Conservation (phyloP, 139 green algal species). For the Coelastrella sp. region DNA sequence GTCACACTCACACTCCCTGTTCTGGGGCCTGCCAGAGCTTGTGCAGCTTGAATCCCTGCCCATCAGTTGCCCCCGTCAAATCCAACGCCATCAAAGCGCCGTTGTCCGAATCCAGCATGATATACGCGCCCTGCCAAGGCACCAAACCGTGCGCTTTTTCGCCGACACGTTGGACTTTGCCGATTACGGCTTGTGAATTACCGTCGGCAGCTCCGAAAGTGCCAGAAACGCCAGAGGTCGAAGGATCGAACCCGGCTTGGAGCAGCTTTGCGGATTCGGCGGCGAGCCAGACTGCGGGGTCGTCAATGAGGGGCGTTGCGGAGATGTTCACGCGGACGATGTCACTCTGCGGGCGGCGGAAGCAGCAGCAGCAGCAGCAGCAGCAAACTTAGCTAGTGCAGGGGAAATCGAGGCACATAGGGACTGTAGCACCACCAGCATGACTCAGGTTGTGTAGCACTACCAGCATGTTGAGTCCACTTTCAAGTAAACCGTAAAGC, state of each 20-base stretch:
- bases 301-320: neutral
- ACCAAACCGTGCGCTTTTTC: slow-evolving; percentile 77
- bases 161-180: slow-evolving; percentile 61
- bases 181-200: neutral
- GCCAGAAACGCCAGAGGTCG: too few species aligned
- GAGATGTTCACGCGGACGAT: slow-evolving; percentile 63
- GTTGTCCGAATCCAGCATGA: slow-evolving; percentile 76
- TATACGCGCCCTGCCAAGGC: slow-evolving; percentile 53
- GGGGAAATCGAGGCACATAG: too few species aligned
- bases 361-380: slow-evolving; percentile 6
- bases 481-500: too few species aligned
- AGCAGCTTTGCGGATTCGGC: neutral
- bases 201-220: neutral
- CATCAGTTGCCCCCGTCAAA: neutral
- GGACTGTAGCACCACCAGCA: too few species aligned
- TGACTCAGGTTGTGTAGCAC: slow-evolving; percentile 89
- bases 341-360: slow-evolving; percentile 53
- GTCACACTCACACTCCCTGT: slow-evolving; percentile 20
- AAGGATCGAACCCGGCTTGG: neutral
- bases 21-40: slow-evolving; percentile 40
- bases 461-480: slow-evolving; percentile 60
- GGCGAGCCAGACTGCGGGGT: slow-evolving; percentile 13
- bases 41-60: neutral
- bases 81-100: slow-evolving; percentile 54
- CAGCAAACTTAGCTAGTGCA: neutral